Conservation (phyloP, 805 yeast species). For the Priceomyces melissophilus region DNA sequence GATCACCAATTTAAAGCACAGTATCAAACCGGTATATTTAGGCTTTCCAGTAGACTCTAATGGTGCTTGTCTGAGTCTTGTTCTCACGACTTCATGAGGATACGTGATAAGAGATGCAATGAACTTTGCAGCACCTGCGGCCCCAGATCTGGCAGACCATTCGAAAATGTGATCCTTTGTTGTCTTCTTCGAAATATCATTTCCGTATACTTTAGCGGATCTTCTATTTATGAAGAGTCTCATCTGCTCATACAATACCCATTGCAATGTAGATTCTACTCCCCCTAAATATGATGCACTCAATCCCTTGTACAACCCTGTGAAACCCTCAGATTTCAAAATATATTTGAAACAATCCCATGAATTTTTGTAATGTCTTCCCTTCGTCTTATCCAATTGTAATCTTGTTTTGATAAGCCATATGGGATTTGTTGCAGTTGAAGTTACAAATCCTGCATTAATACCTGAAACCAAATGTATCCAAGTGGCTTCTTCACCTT, state of each 20-base stretch:
- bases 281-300: slow-evolving; percentile 94
- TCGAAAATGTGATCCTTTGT: slow-evolving; percentile 66
- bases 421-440: slow-evolving; percentile 96
- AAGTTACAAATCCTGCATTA: slow-evolving; percentile 88
- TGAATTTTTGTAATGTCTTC: slow-evolving; percentile 73
- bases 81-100: slow-evolving; percentile 96
- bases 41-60: slow-evolving; percentile 64
- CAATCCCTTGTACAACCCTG: slow-evolving; percentile 83
- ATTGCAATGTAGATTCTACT: slow-evolving; percentile 86
- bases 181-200: slow-evolving; percentile 23
- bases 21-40: slow-evolving; percentile 85
- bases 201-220: slow-evolving; percentile 36
- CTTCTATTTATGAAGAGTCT: slow-evolving; percentile 59
- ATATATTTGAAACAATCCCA: slow-evolving; percentile 78
- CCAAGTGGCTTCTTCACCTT: slow-evolving; percentile 77
- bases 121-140: slow-evolving; percentile 96
- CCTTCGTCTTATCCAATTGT: slow-evolving; percentile 76
- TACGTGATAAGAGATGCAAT: slow-evolving; percentile 89
- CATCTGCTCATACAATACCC: slow-evolving; percentile 97
- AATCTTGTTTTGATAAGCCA: slow-evolving; percentile 95
- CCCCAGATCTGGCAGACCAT: slow-evolving; percentile 95
- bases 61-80: slow-evolving; percentile 94
- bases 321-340: slow-evolving; percentile 70
- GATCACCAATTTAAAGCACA: slow-evolving; percentile 79
- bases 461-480: slow-evolving; percentile 85